Evolutionary conservation across 2,329 filamentous ascomycete genomes (phyloP), one percentile per base, ranked within the genome.

Genomic region (Paecilomyces dactylethromorphus): DNA sequence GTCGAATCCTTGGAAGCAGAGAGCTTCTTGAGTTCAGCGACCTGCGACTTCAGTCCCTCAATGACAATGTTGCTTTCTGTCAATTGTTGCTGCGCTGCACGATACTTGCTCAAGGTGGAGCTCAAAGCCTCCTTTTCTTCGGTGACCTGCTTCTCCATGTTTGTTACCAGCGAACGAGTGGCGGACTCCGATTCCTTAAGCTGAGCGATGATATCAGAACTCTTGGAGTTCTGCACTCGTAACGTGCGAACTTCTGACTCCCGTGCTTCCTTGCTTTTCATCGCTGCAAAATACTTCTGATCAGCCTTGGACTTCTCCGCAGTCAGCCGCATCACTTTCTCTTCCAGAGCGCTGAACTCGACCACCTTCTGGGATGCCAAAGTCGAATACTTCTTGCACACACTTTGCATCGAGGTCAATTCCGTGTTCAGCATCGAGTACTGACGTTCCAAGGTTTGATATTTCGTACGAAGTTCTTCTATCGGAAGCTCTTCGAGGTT

Each of bases 221-320:
- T 95, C 76, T 96, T 96, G 54, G 85, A 82, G 69, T 93, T 95
- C 72, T 97, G 92, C 62, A 86, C 82, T 61, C 91, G 87, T 59
- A 97, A 78, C 3, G 87, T 84, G 65, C 90, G 84, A 53, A 95
- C 87, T 75, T 97, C 93, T 59, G 84, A 82, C 59, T 92, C 88
- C 55, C 91, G 84, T 52, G 89, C 87, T 69, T 97, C 93, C 69
- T 93, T 95, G 65, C 92, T 89, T 72, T 96, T 97, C 81, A 96
- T 92, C 8, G 92, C 91, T 1, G 90, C 91, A 73, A 97, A 97
- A 72, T 96, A 99, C 75, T 97, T 97, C 70, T 97, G 93, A 69
- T 99, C 94, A 1, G 93, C 93, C 75, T 97, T 97, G 64, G 88
- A 87, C 78, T 99, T 99, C 75, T 99, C 92, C 0, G 91, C 90